A percentile compares a stretch with the other conserved stretches of the same genome.
These are phyloP conservation scores for Plasmodium gallinaceum DNA, from an alignment of 169 alveolate species.

Conservation along the genomic window DNA sequence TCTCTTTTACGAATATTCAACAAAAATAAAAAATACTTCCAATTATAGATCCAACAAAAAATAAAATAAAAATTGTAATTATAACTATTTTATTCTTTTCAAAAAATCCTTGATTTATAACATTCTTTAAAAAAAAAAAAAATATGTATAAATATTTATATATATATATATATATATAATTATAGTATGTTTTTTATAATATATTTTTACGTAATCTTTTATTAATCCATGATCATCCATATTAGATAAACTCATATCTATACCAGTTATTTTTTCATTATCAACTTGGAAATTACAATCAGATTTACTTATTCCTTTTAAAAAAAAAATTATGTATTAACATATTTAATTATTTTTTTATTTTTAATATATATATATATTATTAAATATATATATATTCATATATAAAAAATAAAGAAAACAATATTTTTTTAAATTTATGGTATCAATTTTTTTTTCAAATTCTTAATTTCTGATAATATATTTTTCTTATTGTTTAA, in stretches of 20 bases:
- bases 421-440: too few relatives aligned
- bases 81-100: constrained; percentile 16
- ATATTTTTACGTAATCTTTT: background rate
- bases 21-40: constrained; percentile 35
- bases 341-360: background rate
- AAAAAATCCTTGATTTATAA: background rate
- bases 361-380: background rate
- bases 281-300: background rate
- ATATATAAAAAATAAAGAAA: too few relatives aligned
- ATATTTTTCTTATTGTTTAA: too few relatives aligned
- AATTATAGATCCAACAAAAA: background rate
- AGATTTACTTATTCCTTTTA: constrained; percentile 5
- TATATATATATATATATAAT: background rate
- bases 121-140: constrained; percentile 2
- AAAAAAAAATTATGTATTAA: background rate
- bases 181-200: background rate
- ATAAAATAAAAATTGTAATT: background rate
- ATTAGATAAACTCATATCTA: background rate
- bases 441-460: too few relatives aligned
- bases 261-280: background rate
- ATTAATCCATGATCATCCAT: background rate
- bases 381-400: background rate
- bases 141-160: background rate
- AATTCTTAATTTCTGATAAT: too few relatives aligned
- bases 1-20: background rate